A percentile compares a stretch with the other conserved stretches of the same genome.
Conservation (phyloP, 345 rosid species). For the Eucalyptus sp. region DNA sequence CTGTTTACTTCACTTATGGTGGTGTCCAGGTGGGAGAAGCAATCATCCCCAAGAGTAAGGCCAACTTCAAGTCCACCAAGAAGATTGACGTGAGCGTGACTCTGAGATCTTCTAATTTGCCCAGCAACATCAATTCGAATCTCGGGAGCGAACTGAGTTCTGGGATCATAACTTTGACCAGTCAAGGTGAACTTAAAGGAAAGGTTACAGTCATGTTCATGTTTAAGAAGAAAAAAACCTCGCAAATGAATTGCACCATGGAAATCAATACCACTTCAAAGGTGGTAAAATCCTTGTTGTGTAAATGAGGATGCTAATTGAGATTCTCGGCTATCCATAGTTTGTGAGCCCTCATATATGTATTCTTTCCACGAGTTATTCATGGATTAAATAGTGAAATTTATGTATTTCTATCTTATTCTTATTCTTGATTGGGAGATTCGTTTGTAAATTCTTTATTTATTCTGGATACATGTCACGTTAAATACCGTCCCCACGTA, state of each 20-base stretch:
- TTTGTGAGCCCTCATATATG: not conserved
- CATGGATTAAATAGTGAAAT: not conserved
- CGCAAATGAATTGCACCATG: conserved; percentile 4
- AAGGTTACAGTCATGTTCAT: not conserved
- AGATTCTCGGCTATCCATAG: not conserved
- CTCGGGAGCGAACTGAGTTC: not conserved
- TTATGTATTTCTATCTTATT: not conserved
- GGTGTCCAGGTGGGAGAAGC: not conserved
- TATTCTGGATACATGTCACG: not conserved
- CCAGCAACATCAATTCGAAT: not conserved
- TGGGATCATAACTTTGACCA: not conserved
- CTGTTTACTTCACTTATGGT: not conserved
- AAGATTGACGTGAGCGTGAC: not conserved
- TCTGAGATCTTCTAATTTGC: not conserved
- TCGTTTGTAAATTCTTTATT: not conserved
- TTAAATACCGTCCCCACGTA: not conserved
- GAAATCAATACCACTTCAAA: not conserved
- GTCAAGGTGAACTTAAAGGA: not conserved
- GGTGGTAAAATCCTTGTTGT: not conserved
- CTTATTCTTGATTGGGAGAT: not conserved
- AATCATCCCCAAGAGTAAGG: not conserved
- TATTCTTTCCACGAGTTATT: not conserved
- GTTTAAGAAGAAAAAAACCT: conserved; percentile 1
- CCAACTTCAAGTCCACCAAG: conserved; percentile 1
- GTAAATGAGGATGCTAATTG: not conserved